Conservation (phyloP, 768 basidiomycete species). For the Phaffia tasmanica region DNA sequence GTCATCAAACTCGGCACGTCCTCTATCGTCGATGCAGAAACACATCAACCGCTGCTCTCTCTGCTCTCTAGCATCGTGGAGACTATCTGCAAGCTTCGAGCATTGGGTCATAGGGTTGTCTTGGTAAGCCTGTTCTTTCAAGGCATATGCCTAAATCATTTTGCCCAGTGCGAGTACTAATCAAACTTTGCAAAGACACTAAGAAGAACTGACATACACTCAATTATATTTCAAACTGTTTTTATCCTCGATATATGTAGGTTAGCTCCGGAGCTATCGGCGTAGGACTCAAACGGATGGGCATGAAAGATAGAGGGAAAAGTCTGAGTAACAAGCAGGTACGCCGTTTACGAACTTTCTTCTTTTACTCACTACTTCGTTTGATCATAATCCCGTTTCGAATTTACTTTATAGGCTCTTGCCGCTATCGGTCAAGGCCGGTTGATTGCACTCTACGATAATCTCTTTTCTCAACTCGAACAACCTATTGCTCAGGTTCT, state of each 20-base stretch:
- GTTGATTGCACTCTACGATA: conserved; percentile 93
- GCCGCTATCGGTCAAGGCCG: conserved; percentile 96
- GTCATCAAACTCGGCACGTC: conserved; percentile 89
- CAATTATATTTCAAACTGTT: too few relatives aligned
- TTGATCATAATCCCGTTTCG: neutral
- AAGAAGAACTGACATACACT: too few relatives aligned
- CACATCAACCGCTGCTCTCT: conserved; percentile 81
- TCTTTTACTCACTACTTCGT: neutral
- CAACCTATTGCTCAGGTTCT: conserved; percentile 94
- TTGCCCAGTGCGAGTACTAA: too few relatives aligned
- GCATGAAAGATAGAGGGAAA: conserved; percentile 64
- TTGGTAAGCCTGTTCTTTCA: conserved; percentile 57
- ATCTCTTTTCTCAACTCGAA: conserved; percentile 82
- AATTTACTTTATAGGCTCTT: conserved; percentile 52
- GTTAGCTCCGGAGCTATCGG: conserved; percentile 89
- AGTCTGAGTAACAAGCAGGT: conserved; percentile 84
- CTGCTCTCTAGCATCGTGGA: conserved; percentile 86
- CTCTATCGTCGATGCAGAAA: conserved; percentile 78
- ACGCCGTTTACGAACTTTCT: neutral
- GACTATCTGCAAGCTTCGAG: conserved; percentile 65
- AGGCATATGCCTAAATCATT: too few relatives aligned
- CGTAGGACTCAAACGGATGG: conserved; percentile 87
- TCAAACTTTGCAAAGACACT: too few relatives aligned
- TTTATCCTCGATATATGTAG: too few relatives aligned
- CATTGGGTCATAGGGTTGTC: conserved; percentile 81